These are phyloP conservation scores for Pseudocercospora eumusae DNA, from an alignment of 2,329 filamentous ascomycete species.

Conservation along the genomic window DNA sequence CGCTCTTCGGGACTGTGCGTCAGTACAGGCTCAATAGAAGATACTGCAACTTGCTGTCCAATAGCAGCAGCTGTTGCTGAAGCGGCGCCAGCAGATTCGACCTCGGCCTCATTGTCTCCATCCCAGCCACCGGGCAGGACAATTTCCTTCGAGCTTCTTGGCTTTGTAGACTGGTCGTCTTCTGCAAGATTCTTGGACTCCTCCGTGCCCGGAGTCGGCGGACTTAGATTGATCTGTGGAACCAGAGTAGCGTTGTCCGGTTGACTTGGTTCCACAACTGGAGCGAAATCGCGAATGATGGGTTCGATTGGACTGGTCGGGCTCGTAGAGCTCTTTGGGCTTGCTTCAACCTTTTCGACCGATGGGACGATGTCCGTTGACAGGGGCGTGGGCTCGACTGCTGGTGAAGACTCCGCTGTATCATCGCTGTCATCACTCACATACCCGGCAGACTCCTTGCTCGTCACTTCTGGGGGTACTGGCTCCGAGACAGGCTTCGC, in stretches of 20 bases:
- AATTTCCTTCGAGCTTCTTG: constrained; percentile 31
- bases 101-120: constrained; percentile 22
- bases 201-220: constrained; percentile 41
- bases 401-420: constrained; percentile 10
- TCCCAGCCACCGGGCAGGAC: constrained; percentile 35
- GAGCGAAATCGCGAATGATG: constrained; percentile 32
- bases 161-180: constrained; percentile 13
- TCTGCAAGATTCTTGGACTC: constrained; percentile 27
- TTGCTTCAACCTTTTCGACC: constrained; percentile 12
- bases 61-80: constrained; percentile 14
- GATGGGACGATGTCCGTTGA: constrained; percentile 13
- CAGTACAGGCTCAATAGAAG: constrained; percentile 20
- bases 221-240: constrained; percentile 39
- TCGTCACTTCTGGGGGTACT: constrained; percentile 69
- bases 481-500: constrained; percentile 58
- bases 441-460: constrained; percentile 66
- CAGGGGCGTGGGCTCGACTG: constrained; percentile 17
- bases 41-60: constrained; percentile 3
- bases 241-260: constrained; percentile 23
- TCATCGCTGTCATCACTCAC: constrained; percentile 55
- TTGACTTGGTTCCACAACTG: constrained; percentile 8
- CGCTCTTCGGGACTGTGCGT: constrained; percentile 19
- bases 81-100: constrained; percentile 13
- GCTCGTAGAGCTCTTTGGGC: constrained; percentile 11
- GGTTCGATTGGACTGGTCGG: constrained; percentile 17